phyloP scores from a whole-genome alignment of 1,139 yeast genomes.

The Kurtzmaniella quercitrusa region DNA sequence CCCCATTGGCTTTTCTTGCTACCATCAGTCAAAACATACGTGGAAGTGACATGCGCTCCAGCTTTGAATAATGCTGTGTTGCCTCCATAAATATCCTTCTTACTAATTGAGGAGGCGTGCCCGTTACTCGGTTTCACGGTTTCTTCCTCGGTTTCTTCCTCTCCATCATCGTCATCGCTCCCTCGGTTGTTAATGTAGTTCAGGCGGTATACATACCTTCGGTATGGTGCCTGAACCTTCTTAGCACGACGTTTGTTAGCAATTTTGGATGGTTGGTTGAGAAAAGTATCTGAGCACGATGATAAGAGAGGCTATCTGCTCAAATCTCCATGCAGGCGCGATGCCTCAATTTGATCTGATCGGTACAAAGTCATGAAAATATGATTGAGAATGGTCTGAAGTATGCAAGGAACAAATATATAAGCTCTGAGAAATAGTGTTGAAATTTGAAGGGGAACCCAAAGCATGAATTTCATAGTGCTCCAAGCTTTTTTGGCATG shows the following conservation, averaged over 20 bases:
- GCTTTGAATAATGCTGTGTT: constrained; percentile 14
- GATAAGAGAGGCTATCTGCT: neutral
- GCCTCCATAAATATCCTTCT: constrained; percentile 2
- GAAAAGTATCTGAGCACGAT: neutral
- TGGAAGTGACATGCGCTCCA: constrained; percentile 28
- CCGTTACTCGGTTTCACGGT: constrained; percentile 5
- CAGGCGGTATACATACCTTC: constrained; percentile 69
- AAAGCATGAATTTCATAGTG: too few species aligned
- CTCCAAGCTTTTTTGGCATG: too few species aligned
- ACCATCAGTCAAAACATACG: constrained; percentile 31
- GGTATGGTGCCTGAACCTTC: constrained; percentile 72
- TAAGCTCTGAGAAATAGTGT: too few species aligned
- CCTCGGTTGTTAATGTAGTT: constrained; percentile 28
- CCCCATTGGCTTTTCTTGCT: constrained; percentile 34
- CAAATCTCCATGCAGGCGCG: neutral
- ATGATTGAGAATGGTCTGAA: too few species aligned
- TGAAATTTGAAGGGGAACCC: too few species aligned
- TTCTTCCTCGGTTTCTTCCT: constrained; percentile 21
- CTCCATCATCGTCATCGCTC: constrained; percentile 35
- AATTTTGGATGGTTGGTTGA: constrained; percentile 31
- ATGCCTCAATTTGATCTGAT: too few species aligned
- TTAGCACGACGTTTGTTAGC: constrained; percentile 86
- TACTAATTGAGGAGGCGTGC: neutral
- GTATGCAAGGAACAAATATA: too few species aligned
- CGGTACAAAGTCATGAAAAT: too few species aligned